Base-by-base conservation (phyloP, 176 grass and related monocot species). In the Lolium perenne region DNA sequence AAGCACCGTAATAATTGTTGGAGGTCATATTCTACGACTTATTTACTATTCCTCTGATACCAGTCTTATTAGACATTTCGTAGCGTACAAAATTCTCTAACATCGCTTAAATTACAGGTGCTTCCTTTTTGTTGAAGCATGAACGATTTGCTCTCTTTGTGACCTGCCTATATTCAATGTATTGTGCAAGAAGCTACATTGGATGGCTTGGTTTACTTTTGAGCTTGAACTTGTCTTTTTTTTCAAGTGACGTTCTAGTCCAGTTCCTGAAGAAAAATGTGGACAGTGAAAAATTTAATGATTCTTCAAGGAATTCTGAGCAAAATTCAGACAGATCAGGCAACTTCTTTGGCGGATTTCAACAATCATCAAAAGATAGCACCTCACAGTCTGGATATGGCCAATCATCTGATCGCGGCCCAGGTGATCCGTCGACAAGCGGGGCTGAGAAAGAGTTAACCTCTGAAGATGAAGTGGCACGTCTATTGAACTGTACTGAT, bases 201-300 rank as follows among this genome's bases (percentile, higher is more conserved):
- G 97, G 97, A 89, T 99, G 94, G 94, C 77, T 99, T 71, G 97
- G 94, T 14, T 84, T 99, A 82, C 17, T 94, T 79, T 83, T 99
- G 80, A 85, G 93, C 46, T 86, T 99, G 47, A 96, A 99, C 68
- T 56, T 94, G 13, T 99, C 97, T 87, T 99, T 99, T 80, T 94
- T 99, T 87, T 96, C 97, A 73, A 91, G 90, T 85, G 97, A 99
- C 38, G 51, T 96, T 90, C 83, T 99, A 86, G 78, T 96, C 49
- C 82, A 96, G 21, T 87, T 96, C 81, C 64, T 99, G 82, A 95
- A 91, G 90, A 91, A 87, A 81, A 94, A 89, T 60, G 86, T 90
- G 38, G 91, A 94, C 82, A 86, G 80, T 38, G 89, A 84, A 23
- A 80, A 86, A 71, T 89, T 73, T 74, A 71, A 80, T 76, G 74